phyloP scores from a whole-genome alignment of 495 filamentous ascomycete genomes.

The Aspergillus asperescens region DNA sequence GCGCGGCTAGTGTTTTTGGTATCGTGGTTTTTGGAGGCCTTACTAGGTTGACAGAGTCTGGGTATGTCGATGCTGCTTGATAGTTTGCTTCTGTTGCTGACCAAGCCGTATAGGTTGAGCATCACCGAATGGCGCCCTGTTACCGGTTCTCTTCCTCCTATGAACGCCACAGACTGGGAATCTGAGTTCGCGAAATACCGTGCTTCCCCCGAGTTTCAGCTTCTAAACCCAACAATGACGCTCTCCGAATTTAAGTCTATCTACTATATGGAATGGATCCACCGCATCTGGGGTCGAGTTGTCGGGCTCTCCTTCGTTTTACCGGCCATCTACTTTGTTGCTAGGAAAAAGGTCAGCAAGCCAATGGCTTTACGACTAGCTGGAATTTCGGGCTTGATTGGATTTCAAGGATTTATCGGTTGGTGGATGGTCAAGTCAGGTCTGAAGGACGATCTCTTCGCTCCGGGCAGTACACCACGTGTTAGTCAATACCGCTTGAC shows the following conservation, averaged over 20 bases:
- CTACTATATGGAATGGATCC: constrained; percentile 99
- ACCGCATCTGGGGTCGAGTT: constrained; percentile 91
- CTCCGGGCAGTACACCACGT: constrained; percentile 79
- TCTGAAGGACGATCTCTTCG: constrained; percentile 89
- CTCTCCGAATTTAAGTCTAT: constrained; percentile 94
- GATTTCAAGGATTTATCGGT: constrained; percentile 89
- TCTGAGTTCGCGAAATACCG: constrained; percentile 88
- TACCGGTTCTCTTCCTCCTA: constrained; percentile 85
- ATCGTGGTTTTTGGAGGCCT: constrained; percentile 94
- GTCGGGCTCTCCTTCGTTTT: constrained; percentile 86
- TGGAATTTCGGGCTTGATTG: constrained; percentile 84
- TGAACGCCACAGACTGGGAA: constrained; percentile 73
- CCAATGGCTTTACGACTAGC: constrained; percentile 71
- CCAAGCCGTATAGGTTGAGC: constrained; percentile 59
- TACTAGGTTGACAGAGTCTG: constrained; percentile 91
- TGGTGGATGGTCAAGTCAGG: constrained; percentile 99
- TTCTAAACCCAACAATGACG: constrained; percentile 86
- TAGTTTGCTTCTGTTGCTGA: constrained; percentile 22
- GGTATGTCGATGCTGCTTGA: constrained; percentile 48
- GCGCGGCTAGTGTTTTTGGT: constrained; percentile 88
- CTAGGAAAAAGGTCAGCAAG: constrained; percentile 68
- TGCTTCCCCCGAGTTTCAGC: constrained; percentile 82
- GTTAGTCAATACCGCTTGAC: constrained; percentile 92
- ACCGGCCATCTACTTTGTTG: constrained; percentile 83
- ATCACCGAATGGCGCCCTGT: constrained; percentile 99